Base-by-base conservation (phyloP, 2,329 filamentous ascomycete genomes). In the Parafenestella ontariensis region DNA sequence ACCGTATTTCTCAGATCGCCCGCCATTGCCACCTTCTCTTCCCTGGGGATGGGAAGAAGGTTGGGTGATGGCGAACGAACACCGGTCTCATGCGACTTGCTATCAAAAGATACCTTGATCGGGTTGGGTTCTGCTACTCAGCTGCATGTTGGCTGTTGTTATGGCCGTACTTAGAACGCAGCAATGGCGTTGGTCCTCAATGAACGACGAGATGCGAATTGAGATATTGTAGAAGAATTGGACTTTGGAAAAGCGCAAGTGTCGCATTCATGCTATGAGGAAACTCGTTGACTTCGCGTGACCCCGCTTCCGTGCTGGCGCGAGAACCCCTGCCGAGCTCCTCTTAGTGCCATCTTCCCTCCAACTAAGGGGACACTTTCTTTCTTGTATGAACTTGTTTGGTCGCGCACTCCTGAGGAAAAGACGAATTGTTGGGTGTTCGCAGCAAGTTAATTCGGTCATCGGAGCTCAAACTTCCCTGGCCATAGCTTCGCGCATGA, bases 1-100 rank as follows among this genome's bases (percentile, higher is more conserved):
- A 80, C 80, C 80, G 80, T 82, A 75, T 82, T 62, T 82, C 80
- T 82, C 80, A 82, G 80, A 80, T 74, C 75, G 61, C 59, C 7
- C 46, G 41, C 49, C 54, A 46, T 18, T 34, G 11, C 39, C 11
- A 41, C 45, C 11, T 49, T 44, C 40, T 23, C 20, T 17, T 9
- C 13, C 13, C n/a, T 37, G 17, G 13, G 36, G 26, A 21, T 21
- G 29, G 42, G 43, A 28, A 31, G 37, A 5, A 40, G 11, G 18
- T n/a, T 13, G 34, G 31, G 46, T 8, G 36, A 17, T 23, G 33
- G 34, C 44, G 53, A 61, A 60, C 61, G 64, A 75, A 66, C 72
- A 75, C 72, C 72, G 71, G 72, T 71, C 66, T 74, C 71, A 75
- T 75, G 72, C 72, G 50, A 57, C 66, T 28, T 68, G 64, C 66